Conservation (phyloP, 306 rosid species). For the Adenanthera pavonina region DNA sequence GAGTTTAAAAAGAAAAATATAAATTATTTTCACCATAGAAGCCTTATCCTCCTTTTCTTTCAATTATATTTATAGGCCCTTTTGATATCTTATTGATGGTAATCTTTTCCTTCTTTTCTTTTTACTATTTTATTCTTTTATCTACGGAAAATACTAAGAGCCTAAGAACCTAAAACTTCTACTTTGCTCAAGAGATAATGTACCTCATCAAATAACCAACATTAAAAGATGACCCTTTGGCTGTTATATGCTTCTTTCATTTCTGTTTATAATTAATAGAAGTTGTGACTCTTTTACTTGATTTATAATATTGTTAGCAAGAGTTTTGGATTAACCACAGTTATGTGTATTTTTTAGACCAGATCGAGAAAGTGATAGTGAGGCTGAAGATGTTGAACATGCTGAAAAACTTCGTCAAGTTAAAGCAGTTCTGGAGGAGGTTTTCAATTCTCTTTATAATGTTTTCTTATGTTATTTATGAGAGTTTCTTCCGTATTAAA, state of each 20-base stretch:
- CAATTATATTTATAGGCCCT: neutral
- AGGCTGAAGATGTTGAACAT: conserved; percentile 95
- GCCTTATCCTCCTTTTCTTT: neutral
- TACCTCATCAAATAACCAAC: neutral
- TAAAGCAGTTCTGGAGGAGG: conserved; percentile 99
- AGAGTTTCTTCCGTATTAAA: conserved; percentile 31
- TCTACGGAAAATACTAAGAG: neutral
- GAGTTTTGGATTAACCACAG: conserved; percentile 36
- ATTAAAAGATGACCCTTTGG: neutral
- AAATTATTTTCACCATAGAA: neutral
- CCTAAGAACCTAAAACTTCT: neutral
- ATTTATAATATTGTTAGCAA: conserved; percentile 27
- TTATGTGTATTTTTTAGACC: conserved; percentile 60
- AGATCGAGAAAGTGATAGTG: conserved; percentile 88
- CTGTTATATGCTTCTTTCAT: conserved; percentile 16
- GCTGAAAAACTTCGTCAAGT: conserved; percentile 99
- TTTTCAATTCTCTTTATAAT: conserved; percentile 40
- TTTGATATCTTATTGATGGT: neutral
- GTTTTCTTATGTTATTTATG: conserved; percentile 34
- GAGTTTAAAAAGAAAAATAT: neutral
- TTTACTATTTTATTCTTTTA: neutral
- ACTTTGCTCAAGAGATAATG: neutral
- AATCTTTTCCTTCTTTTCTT: neutral
- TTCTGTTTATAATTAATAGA: conserved; percentile 23
- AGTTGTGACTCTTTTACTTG: conserved; percentile 9